A percentile compares a stretch with the other conserved stretches of the same genome.
These are phyloP conservation scores for Verticillium nonalfalfae DNA, from an alignment of 2,329 filamentous ascomycete genomes.

Conservation along the genomic window DNA sequence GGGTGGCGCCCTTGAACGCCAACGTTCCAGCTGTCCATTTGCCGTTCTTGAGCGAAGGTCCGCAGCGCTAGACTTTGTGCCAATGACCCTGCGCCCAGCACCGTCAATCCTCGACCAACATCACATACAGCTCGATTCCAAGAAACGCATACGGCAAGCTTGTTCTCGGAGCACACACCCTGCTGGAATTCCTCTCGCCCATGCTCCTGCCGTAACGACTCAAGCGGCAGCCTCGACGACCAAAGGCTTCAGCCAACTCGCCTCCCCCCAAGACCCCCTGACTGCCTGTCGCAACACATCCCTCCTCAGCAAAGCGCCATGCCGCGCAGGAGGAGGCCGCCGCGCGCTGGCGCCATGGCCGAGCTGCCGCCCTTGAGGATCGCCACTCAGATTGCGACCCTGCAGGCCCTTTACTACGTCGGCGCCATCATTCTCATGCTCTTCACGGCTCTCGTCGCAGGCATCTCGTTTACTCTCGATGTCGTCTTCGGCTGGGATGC, in stretches of 20 bases:
- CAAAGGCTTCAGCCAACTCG: background rate
- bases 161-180: background rate
- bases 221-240: background rate
- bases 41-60: background rate
- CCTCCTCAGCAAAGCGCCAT: conserved; percentile 23
- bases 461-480: conserved; percentile 44
- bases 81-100: background rate
- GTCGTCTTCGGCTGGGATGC: conserved; percentile 52
- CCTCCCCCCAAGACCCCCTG: background rate
- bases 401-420: conserved; percentile 51
- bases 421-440: conserved; percentile 45
- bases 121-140: background rate
- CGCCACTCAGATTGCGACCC: conserved; percentile 49
- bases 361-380: conserved; percentile 57
- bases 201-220: background rate
- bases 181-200: background rate
- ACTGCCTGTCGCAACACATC: background rate
- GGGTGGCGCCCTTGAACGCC: background rate
- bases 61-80: background rate
- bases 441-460: conserved; percentile 54
- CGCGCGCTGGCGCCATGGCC: conserved; percentile 51
- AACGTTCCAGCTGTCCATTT: background rate
- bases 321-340: conserved; percentile 51
- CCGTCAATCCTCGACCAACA: background rate
- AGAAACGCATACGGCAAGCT: background rate